Base-by-base conservation (phyloP, 495 filamentous ascomycete genomes). In the Entonaema liquescens region DNA sequence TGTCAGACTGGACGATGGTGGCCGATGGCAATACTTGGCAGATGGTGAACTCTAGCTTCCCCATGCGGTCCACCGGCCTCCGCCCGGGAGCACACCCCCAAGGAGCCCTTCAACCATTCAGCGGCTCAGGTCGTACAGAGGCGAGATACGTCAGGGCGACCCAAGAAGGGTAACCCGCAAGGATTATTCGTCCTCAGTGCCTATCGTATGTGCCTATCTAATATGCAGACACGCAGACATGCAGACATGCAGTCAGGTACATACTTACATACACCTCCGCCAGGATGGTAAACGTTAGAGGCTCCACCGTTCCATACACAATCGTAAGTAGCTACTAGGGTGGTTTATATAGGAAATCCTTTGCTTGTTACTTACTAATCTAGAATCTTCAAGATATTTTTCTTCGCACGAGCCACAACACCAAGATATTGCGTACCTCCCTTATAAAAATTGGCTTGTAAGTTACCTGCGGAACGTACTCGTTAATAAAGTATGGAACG, bases 31-130 rank as follows among this genome's bases (percentile, higher is more conserved):
- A 62, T 54, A 62, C 70, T 67, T 72, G 70, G 70, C 70, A 68
- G 56, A 69, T 69, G 65, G 56, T 52, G 60, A 31, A 52, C 59
- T 59, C 56, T 68, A 73, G 70, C 61, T 68, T 73, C 70, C 70
- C 70, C 70, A 65, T 68, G 57, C 62, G 65, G 70, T 68, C 65
- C 61, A 68, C 65, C 57, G 65, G 57, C 55, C 65, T 65, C 49
- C 47, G 40, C 42, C 61, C 49, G 59, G 55, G 54, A 40, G 38
- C 55, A 72, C 53, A 42, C 56, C 53, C 25, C 42, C 33, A 53
- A 29, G 3, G 11, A 49, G 12, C 49, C 23, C 49, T 61, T 35
- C 60, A 52, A 35, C 53, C 63, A 72, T 23, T 72, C 59, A 71
- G 42, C 26, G 29, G 29, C 8, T 17, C n/a, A 33, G n/a, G 53